phyloP scores from a whole-genome alignment of 2,329 filamentous ascomycete species.

The Keithomyces neogunnii region DNA sequence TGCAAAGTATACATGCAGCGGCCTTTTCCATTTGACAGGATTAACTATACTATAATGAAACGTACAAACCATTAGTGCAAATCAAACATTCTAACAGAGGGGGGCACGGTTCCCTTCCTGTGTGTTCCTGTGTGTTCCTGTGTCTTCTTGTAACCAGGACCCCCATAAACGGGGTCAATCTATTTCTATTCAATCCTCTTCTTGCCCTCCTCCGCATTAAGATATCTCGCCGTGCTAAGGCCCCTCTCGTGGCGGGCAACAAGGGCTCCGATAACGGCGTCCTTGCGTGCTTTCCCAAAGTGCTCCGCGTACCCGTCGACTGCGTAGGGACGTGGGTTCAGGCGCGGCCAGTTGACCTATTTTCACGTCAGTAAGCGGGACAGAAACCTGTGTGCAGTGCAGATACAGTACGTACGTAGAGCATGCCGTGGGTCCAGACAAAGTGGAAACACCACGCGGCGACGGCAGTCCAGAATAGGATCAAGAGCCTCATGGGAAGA shows the following conservation, averaged over 20 bases:
- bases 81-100: too few relatives aligned
- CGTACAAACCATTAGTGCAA: too few relatives aligned
- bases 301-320: conserved; percentile 85
- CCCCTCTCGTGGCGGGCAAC: conserved; percentile 66
- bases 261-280: conserved; percentile 70
- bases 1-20: too few relatives aligned
- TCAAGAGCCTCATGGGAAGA: conserved; percentile 75
- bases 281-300: conserved; percentile 71
- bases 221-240: conserved; percentile 70
- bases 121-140: neutral
- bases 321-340: conserved; percentile 81
- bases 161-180: neutral
- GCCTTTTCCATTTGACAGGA: too few relatives aligned
- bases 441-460: conserved; percentile 68
- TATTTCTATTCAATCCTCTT: conserved; percentile 80
- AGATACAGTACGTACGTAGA: conserved; percentile 65
- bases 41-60: too few relatives aligned
- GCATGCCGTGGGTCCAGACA: conserved; percentile 75
- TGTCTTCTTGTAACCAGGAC: neutral
- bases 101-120: too few relatives aligned
- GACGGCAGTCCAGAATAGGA: conserved; percentile 67
- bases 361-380: conserved; percentile 8
- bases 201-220: conserved; percentile 92
- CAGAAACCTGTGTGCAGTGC: neutral
- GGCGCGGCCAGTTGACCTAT: conserved; percentile 96